These are phyloP conservation scores for Chaetomium olivaceum DNA, from an alignment of 2,329 filamentous ascomycete genomes.

Conservation along the genomic window DNA sequence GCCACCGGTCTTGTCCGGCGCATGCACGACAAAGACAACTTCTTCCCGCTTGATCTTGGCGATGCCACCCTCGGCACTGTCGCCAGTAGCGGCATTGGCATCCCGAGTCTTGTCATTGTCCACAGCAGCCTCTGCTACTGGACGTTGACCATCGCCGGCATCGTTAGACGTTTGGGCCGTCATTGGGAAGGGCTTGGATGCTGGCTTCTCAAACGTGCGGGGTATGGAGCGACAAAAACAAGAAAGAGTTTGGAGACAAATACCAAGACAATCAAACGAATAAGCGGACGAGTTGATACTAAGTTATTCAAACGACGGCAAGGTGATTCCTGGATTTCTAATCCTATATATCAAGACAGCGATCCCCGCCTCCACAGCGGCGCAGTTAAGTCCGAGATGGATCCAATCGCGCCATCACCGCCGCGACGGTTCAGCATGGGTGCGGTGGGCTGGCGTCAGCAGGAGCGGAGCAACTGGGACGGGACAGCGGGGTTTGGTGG, in stretches of 20 bases:
- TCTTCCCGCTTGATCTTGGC: slow-evolving; percentile 21
- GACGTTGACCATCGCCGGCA: neutral
- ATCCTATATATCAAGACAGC: neutral
- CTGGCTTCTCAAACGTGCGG: neutral
- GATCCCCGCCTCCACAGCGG: neutral
- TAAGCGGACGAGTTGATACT: neutral
- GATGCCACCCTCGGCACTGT: neutral
- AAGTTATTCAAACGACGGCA: neutral
- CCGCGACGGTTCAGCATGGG: neutral
- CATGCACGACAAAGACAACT: slow-evolving; percentile 33
- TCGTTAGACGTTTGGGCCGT: neutral
- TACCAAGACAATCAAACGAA: neutral
- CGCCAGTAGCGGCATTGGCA: neutral
- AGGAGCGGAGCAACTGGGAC: neutral
- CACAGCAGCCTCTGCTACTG: slow-evolving; percentile 7
- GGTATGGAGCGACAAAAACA: neutral
- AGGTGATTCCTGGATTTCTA: slow-evolving; percentile 15
- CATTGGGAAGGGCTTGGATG: neutral
- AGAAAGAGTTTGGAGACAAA: neutral
- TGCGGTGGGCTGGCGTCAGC: slow-evolving; percentile 15
- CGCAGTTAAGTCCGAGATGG: slow-evolving; percentile 16
- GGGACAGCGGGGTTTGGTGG: slow-evolving; percentile 1
- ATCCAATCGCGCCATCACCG: slow-evolving; percentile 30
- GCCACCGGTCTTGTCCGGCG: neutral
- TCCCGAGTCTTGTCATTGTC: neutral